Base-by-base conservation (phyloP, 345 rosid species). In the Stellera chamaejasme region DNA sequence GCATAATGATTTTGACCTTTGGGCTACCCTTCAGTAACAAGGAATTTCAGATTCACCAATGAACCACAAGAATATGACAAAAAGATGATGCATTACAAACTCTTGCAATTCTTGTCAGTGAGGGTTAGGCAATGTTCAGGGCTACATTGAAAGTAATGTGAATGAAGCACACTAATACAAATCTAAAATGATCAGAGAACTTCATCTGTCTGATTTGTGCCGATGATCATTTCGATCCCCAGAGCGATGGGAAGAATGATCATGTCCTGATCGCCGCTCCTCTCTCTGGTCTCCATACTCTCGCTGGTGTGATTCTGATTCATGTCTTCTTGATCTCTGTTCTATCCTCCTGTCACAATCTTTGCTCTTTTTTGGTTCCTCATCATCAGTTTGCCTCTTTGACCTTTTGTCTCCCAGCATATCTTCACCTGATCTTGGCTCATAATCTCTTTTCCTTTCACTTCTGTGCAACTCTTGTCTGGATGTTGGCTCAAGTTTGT, bases 311-410 rank as follows among this genome's bases (percentile, higher is more conserved):
- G 63, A 32, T 45, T 65, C 69, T 28, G 69, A 49, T 13, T 74
- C 80, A 25, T 64, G 60, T 62, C 77, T 68, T 60, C 69, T 69
- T 26, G 68, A 66, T 66, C 77, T 69, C 64, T 69, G 79, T 10
- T 66, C 82, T 50, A 74, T 79, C 66, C 57, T 57, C n/a, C 32
- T 39, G 32, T 58, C 64, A 43, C 53, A 63, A 56, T n/a, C 27
- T 10, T 14, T 51, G 10, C 55, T 56, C 59, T 60, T 56, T 51
- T 67, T 62, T 10, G 50, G 65, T 50, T 60, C 61, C 11, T 50
- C 65, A 28, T 44, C 65, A 56, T 16, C 28, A 9, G 13, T 46
- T 6, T 55, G 58, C 56, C 63, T 61, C 52, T 68, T 62, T 11
- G 53, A 66, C 55, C 64, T 63, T 45, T 42, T 59, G 23, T 72